phyloP scores from a whole-genome alignment of 2,329 filamentous ascomycete species.

The Diaporthe australafricana region DNA sequence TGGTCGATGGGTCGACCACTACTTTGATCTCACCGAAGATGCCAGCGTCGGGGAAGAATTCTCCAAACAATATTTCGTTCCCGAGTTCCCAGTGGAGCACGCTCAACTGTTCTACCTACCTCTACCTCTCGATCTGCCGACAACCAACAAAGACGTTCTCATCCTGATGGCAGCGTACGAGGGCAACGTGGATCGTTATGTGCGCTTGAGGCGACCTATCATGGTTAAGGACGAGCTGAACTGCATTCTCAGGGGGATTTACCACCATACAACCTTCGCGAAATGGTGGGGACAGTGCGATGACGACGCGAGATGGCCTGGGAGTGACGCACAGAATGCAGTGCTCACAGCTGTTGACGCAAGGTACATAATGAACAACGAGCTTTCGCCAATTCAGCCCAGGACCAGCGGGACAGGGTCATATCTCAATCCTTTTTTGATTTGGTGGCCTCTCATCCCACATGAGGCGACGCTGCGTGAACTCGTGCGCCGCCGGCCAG shows the following conservation, averaged over 20 bases:
- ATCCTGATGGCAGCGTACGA: constrained; percentile 20
- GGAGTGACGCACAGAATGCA: not conserved
- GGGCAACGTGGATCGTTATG: constrained; percentile 17
- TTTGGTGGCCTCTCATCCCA: not conserved
- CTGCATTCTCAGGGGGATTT: not conserved
- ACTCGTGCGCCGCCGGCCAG: not conserved
- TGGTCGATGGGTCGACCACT: not conserved
- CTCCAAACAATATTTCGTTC: not conserved
- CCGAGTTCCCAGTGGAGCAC: not conserved
- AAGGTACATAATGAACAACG: constrained; percentile 17
- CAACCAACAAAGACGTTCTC: not conserved
- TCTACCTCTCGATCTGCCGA: not conserved
- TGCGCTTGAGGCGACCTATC: not conserved
- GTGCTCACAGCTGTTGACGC: not conserved
- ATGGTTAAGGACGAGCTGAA: not conserved
- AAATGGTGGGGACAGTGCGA: not conserved
- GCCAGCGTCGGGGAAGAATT: not conserved
- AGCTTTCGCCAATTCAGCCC: not conserved
- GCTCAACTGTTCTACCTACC: not conserved
- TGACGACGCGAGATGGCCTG: not conserved
- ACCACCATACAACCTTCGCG: not conserved
- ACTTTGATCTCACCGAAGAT: constrained; percentile 9
- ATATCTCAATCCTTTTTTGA: not conserved
- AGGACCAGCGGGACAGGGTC: not conserved
- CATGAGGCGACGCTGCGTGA: not conserved